Evolutionary conservation across 2,329 filamentous ascomycete species (phyloP).

Genomic region (Fonsecaea multimorphosa): DNA sequence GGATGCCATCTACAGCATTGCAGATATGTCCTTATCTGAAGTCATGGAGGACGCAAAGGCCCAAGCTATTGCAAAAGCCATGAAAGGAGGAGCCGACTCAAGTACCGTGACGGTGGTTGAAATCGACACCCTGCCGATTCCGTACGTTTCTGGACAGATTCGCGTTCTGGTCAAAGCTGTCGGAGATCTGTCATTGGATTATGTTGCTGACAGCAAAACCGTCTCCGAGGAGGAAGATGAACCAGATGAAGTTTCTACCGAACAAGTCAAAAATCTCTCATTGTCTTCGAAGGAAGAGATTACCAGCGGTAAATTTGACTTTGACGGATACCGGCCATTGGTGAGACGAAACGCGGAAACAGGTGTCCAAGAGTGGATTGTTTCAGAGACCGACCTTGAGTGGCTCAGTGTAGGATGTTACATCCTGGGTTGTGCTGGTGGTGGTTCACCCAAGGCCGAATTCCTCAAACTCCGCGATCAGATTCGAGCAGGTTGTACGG

Average conservation of each 20-base stretch:
- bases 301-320: conserved; percentile 39
- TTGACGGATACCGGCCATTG: conserved; percentile 49
- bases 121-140: conserved; percentile 49
- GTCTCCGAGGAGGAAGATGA: conserved; percentile 14
- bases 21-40: conserved; percentile 37
- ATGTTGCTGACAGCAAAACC: conserved; percentile 31
- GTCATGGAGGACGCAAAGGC: conserved; percentile 38
- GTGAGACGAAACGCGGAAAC: conserved; percentile 49
- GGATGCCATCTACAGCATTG: conserved; percentile 55
- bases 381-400: conserved; percentile 54
- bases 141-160: conserved; percentile 41
- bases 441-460: conserved; percentile 54
- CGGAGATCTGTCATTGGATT: conserved; percentile 46
- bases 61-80: conserved; percentile 35
- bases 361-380: conserved; percentile 48
- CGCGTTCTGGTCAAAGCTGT: conserved; percentile 47
- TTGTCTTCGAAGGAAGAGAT: conserved; percentile 8
- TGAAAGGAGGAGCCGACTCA: conserved; percentile 26
- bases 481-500: conserved; percentile 48
- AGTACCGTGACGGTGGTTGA: conserved; percentile 41
- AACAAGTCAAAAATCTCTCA: background rate
- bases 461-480: conserved; percentile 47
- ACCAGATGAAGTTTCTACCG: conserved; percentile 33
- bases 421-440: conserved; percentile 56
- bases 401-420: conserved; percentile 57